These are phyloP conservation scores for Suhomyces tanzawaensis DNA, from an alignment of 805 yeast species.

Conservation along the genomic window DNA sequence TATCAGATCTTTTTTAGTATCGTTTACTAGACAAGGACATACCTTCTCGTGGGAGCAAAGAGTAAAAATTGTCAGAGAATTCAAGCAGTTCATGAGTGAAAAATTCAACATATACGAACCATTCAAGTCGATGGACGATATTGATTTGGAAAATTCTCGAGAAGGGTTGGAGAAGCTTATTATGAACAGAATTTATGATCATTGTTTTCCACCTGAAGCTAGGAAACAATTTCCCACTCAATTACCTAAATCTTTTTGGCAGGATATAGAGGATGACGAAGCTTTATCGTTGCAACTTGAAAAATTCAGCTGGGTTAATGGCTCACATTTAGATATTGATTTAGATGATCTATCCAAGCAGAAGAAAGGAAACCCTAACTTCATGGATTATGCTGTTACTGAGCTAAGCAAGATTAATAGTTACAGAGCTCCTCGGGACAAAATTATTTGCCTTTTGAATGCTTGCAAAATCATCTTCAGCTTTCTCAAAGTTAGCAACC, in stretches of 20 bases:
- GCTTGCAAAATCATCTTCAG: conserved; percentile 93
- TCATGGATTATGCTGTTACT: conserved; percentile 62
- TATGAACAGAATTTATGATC: conserved; percentile 79
- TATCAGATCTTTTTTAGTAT: conserved; percentile 76
- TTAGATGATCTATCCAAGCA: conserved; percentile 38
- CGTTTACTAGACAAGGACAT: conserved; percentile 59
- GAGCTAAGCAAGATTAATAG: conserved; percentile 78
- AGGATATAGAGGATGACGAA: conserved; percentile 63
- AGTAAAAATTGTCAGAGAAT: conserved; percentile 71
- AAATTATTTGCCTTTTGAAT: conserved; percentile 85
- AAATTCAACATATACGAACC: conserved; percentile 68
- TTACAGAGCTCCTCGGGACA: conserved; percentile 92
- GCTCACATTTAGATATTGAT: conserved; percentile 75
- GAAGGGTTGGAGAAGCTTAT: conserved; percentile 93
- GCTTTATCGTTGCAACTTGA: conserved; percentile 49
- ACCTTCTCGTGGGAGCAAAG: conserved; percentile 76
- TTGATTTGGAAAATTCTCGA: conserved; percentile 62
- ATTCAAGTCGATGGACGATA: conserved; percentile 60
- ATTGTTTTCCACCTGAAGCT: conserved; percentile 79
- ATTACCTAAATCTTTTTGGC: conserved; percentile 45
- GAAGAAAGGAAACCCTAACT: conserved; percentile 21
- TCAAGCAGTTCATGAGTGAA: conserved; percentile 65
- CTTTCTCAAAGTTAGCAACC: conserved; percentile 66
- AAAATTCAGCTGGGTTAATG: conserved; percentile 69
- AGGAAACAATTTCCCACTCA: conserved; percentile 24